Evolutionary conservation across 2,329 filamentous ascomycete species (phyloP), one percentile per base, ranked within the genome.

Genomic region (Pyricularia pennisetigena): DNA sequence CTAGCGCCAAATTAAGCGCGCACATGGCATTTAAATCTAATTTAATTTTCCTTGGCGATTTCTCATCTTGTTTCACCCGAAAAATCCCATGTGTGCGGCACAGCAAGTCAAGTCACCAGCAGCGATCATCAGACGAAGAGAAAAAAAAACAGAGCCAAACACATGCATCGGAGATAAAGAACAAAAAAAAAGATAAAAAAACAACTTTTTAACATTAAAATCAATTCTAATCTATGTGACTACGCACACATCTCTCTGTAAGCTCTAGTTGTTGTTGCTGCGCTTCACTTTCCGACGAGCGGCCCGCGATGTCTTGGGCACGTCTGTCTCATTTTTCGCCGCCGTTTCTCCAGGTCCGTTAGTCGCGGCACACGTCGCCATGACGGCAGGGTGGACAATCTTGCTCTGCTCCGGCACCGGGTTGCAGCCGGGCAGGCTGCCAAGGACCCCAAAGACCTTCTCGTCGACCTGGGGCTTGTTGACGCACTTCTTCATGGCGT

Each of bases 381-480:
- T 26, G 8, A 61, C 23, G 57, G 57, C 57, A 23, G 57, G 57
- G 57, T 61, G 57, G 1, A 61, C 57, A 26, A 61, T 26, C 57
- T 61, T 61, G 9, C 57, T 26, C 23, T 16, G 9, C 23, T 61
- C n/a, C 14, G 57, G 2, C 78, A 79, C 0, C 71, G 73, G 26
- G 74, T 83, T 67, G 29, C 66, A 67, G 16, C 66, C 66, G 20
- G 66, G 66, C 57, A 67, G 66, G 12, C 16, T 59, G 26, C 20
- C n/a, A 28, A 67, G 66, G 7, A 61, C 66, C 3, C 66, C 66
- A 24, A 28, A 9, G 54, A 67, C 29, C 29, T 62, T 9, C 66
- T 67, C 66, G 20, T 35, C 24, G 54, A 41, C 54, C 54, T 62
- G 28, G 20, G 54, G 66, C 29, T 63, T 30, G 54, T 63, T 67